Percentiles rank a stretch among this genome's conserved stretches.
Conservation (phyloP, 352 stramenopile species). For the Globisporangium megalacanthum region DNA sequence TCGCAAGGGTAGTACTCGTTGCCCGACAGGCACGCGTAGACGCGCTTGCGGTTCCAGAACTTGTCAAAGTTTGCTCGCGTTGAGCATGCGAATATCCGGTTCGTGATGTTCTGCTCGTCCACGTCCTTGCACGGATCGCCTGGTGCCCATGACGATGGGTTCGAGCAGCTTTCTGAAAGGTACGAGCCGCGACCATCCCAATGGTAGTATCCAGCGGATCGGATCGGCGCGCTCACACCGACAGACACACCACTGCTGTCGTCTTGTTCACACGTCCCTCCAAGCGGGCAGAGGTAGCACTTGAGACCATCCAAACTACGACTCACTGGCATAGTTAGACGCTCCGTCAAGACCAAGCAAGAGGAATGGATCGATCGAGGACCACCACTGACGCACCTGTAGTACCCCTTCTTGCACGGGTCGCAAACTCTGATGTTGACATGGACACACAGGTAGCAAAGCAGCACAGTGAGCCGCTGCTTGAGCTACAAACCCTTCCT, state of each 20-base stretch:
- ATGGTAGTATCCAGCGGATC: slow-evolving; percentile 41
- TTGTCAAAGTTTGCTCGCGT: slow-evolving; percentile 27
- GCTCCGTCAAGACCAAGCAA: neutral
- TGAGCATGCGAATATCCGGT: slow-evolving; percentile 42
- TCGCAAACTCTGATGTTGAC: slow-evolving; percentile 30
- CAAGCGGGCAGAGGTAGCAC: slow-evolving; percentile 57
- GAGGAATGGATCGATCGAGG: neutral
- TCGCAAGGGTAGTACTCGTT: slow-evolving; percentile 61
- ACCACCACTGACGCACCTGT: slow-evolving; percentile 31
- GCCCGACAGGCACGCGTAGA: slow-evolving; percentile 55
- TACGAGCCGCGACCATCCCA: slow-evolving; percentile 35
- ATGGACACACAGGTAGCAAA: neutral
- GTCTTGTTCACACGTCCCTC: slow-evolving; percentile 37
- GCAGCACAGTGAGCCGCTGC: neutral
- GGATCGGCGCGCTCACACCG: slow-evolving; percentile 38
- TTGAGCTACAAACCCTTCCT: neutral
- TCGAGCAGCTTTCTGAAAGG: slow-evolving; percentile 25
- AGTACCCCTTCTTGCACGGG: slow-evolving; percentile 53
- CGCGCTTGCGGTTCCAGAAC: slow-evolving; percentile 47
- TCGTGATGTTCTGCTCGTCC: slow-evolving; percentile 20
- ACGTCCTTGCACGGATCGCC: slow-evolving; percentile 48
- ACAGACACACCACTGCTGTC: slow-evolving; percentile 23
- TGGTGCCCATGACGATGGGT: slow-evolving; percentile 30
- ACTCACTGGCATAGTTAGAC: neutral
- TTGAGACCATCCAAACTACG: slow-evolving; percentile 53